A percentile compares a stretch with the other conserved stretches of the same genome.
These are phyloP conservation scores for Phytopythium oedochilum DNA, from an alignment of 352 stramenopile species.

Conservation along the genomic window DNA sequence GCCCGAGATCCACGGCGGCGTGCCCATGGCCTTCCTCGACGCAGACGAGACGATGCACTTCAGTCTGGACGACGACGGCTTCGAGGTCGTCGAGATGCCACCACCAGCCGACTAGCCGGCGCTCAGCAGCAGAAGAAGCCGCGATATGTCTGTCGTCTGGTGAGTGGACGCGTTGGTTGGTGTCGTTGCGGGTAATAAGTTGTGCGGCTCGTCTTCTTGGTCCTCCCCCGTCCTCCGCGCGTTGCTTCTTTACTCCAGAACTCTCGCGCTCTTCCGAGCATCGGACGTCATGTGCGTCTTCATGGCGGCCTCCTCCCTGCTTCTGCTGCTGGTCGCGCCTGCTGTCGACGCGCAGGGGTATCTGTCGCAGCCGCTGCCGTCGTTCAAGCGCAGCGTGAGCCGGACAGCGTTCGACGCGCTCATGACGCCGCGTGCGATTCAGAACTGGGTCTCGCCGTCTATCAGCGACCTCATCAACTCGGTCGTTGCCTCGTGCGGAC, in stretches of 20 bases:
- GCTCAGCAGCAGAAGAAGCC: background rate
- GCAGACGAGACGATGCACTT: constrained; percentile 72
- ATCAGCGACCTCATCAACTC: constrained; percentile 15
- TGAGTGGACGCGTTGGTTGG: no score
- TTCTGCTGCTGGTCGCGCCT: background rate
- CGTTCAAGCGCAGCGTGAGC: constrained; percentile 4
- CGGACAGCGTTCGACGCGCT: background rate
- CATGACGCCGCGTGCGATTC: background rate
- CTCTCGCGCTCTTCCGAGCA: background rate
- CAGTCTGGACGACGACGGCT: constrained; percentile 75
- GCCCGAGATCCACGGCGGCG: constrained; percentile 67
- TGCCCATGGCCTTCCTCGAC: constrained; percentile 61
- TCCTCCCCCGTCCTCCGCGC: no score
- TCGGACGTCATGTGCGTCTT: background rate
- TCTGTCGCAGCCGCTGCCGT: constrained; percentile 8
- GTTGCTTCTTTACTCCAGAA: no score
- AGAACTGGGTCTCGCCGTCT: background rate
- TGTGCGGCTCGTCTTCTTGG: background rate
- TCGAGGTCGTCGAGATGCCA: constrained; percentile 55
- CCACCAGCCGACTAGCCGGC: constrained; percentile 3
- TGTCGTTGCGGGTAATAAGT: background rate
- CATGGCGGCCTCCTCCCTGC: no score
- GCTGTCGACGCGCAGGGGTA: constrained; percentile 9
- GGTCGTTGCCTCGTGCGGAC: constrained; percentile 9
- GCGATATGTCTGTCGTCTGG: no score